phyloP scores from a whole-genome alignment of 177 flowering plant species.

The Vitis hybrid region DNA sequence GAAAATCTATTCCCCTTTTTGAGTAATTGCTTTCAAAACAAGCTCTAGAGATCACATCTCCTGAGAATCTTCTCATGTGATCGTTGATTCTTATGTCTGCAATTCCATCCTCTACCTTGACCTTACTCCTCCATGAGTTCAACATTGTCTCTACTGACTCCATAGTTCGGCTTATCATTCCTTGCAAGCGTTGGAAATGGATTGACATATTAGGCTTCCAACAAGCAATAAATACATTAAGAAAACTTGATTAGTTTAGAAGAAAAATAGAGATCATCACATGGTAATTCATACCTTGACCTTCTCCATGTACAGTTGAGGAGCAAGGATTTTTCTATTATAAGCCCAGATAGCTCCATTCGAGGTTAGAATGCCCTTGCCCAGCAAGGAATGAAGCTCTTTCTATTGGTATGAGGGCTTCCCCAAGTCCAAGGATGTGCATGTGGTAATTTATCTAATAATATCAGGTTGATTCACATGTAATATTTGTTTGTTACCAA shows the following conservation, averaged over 20 bases:
- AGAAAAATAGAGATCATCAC: neutral
- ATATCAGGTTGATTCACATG: constrained; percentile 18
- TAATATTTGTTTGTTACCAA: constrained; percentile 31
- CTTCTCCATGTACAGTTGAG: constrained; percentile 33
- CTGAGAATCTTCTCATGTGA: constrained; percentile 43
- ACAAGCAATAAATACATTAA: no score
- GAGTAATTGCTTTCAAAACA: constrained; percentile 48
- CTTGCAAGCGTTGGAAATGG: constrained; percentile 9
- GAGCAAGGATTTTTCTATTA: constrained; percentile 36
- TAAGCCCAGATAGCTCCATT: constrained; percentile 33
- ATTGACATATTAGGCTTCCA: neutral
- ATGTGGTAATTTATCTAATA: constrained; percentile 21
- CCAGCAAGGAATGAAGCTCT: constrained; percentile 23
- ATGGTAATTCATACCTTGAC: constrained; percentile 27
- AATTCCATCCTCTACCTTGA: constrained; percentile 27
- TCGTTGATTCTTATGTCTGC: constrained; percentile 37
- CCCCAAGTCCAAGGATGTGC: constrained; percentile 32
- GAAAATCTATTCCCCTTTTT: constrained; percentile 41
- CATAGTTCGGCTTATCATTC: constrained; percentile 32
- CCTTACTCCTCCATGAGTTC: constrained; percentile 27
- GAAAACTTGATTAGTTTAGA: no score
- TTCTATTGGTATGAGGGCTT: constrained; percentile 26
- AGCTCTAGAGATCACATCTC: constrained; percentile 51
- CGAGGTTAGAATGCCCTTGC: constrained; percentile 36
- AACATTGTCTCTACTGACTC: constrained; percentile 24